A percentile compares a stretch with the other conserved stretches of the same genome.
Evolutionary conservation across 192 early-diverging fungal genomes (phyloP).

Genomic region (Coemansia sp.): DNA sequence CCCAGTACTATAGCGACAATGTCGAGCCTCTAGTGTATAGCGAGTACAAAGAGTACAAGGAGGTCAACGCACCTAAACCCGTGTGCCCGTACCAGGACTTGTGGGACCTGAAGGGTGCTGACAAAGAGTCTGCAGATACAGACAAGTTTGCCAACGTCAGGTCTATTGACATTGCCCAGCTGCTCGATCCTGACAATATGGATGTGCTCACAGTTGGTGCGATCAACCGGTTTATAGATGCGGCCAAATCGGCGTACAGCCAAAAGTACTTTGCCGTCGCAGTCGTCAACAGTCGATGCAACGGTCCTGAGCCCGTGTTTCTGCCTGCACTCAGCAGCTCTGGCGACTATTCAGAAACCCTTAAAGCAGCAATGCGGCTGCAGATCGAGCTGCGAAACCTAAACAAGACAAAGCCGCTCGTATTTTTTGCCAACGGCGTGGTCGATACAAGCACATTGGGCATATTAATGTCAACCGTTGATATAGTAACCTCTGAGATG

Average conservation of each 20-base stretch:
- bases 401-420: constrained; percentile 29
- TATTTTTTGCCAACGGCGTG: constrained; percentile 34
- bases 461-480: constrained; percentile 20
- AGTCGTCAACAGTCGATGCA: constrained; percentile 16
- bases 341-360: neutral
- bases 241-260: constrained; percentile 9
- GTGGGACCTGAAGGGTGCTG: constrained; percentile 23
- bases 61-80: constrained; percentile 24
- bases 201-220: constrained; percentile 16
- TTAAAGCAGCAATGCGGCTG: constrained; percentile 19
- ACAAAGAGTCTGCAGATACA: constrained; percentile 11
- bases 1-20: constrained; percentile 27
- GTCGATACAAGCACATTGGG: constrained; percentile 34
- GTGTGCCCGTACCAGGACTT: constrained; percentile 51
- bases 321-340: constrained; percentile 24
- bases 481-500: constrained; percentile 28
- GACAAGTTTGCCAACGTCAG: constrained; percentile 20
- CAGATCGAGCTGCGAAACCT: constrained; percentile 36
- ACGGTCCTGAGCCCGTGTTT: constrained; percentile 13
- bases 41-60: constrained; percentile 21
- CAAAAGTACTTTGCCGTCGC: constrained; percentile 28
- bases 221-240: constrained; percentile 11
- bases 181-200: neutral
- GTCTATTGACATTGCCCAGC: constrained; percentile 21
- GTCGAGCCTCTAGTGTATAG: constrained; percentile 27